A percentile compares a stretch with the other conserved stretches of the same genome.
phyloP scores from a whole-genome alignment of 2,329 filamentous ascomycete genomes.

The Pestalotiopsis sp. region DNA sequence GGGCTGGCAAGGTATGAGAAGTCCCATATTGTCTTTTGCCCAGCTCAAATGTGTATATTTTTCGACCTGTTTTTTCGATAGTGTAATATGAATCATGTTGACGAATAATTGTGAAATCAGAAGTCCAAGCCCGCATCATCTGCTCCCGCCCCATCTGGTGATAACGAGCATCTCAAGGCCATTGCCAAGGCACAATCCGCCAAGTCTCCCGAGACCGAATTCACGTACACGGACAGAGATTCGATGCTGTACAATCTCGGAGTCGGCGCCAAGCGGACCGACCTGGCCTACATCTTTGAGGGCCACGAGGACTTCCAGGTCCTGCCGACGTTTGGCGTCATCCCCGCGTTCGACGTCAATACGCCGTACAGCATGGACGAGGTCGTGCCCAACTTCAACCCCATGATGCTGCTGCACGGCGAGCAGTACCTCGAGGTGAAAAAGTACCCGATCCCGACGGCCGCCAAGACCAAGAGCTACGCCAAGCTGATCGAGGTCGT shows the following conservation, averaged over 20 bases:
- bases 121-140: constrained; percentile 10
- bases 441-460: constrained; percentile 89
- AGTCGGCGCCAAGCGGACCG: constrained; percentile 86
- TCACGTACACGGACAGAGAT: constrained; percentile 83
- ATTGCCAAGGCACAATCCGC: constrained; percentile 76
- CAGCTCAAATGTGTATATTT: constrained; percentile 22
- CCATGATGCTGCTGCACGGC: constrained; percentile 98
- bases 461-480: constrained; percentile 74
- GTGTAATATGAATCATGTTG: constrained; percentile 24
- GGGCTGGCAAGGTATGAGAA: constrained; percentile 61
- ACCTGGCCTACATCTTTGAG: constrained; percentile 89
- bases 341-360: constrained; percentile 88
- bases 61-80: constrained; percentile 18
- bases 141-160: constrained; percentile 22
- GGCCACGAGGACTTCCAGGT: constrained; percentile 90
- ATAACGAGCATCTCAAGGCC: constrained; percentile 69
- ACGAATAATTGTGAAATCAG: constrained; percentile 20
- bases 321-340: constrained; percentile 92
- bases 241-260: constrained; percentile 95
- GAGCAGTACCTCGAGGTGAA: constrained; percentile 97
- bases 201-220: constrained; percentile 65
- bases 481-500: constrained; percentile 89
- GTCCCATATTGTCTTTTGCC: constrained; percentile 16
- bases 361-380: constrained; percentile 79
- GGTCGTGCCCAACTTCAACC: constrained; percentile 92